Base-by-base conservation (phyloP, 2,329 filamentous ascomycete species). In the Neofusicoccum umdonicola region DNA sequence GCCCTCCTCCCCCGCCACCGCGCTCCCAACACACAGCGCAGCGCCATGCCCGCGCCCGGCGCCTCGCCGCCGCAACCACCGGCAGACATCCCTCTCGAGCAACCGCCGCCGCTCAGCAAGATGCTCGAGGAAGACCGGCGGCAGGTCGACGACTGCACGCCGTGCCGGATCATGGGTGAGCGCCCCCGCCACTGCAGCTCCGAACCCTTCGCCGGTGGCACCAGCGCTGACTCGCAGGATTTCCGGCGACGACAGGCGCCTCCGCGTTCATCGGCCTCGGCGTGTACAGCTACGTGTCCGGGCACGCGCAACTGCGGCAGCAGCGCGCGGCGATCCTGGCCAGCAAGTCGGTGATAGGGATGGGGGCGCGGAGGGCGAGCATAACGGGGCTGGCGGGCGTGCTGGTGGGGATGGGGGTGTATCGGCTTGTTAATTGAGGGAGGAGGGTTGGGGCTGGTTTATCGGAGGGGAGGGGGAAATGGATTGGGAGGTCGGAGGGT, bases 111-210 rank as follows among this genome's bases (percentile, higher is more conserved):
- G 41, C 60, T 63, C 60, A 44, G 39, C 60, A 42, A 63, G 13
- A 56, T 63, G 50, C 48, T 44, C 9, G 15, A 63, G 12, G 22
- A 27, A 9, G 62, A 63, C 22, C 50, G 41, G 12, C 50, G 12
- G 0, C 34, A 35, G 4, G 13, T 51, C 65, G 75, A 90, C 68
- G 85, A 94, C 77, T 94, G 91, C 76, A 79, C 87, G 45, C 81
- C 88, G 39, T 95, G 91, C 79, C 86, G 85, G 72, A 76, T 92
- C 35, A 82, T 92, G 62, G 91, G 91, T 92, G 79, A 34, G 69
- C 61, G 12, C 2, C 22, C 8, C 31, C 22, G 0, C 19, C 4
- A 15, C 19, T 19, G 19, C 19, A 19, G 19, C 19, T 2, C 45
- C 19, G 4, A 6, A 12, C 6, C 11, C 9, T 44, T 50, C 8